Conservation (phyloP, 768 basidiomycete genomes). For the Kwoniella pini region DNA sequence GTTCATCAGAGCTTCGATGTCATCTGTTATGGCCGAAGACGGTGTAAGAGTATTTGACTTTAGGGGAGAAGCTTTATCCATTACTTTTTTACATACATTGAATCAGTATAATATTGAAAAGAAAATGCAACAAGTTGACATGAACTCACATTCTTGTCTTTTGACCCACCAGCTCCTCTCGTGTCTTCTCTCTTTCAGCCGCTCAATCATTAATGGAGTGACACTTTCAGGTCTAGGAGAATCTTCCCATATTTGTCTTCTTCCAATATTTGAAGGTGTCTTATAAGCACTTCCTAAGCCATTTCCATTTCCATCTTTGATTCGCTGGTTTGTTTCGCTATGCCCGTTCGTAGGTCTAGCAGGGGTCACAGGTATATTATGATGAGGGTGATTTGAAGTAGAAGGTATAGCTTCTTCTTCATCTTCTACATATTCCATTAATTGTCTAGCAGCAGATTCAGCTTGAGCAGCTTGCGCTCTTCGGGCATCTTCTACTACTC, state of each 20-base stretch:
- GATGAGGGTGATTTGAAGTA: not conserved
- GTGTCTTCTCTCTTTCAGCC: constrained; percentile 64
- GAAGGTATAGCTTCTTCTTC: constrained; percentile 7
- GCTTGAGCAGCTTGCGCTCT: constrained; percentile 88
- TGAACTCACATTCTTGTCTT: constrained; percentile 69
- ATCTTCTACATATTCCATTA: constrained; percentile 75
- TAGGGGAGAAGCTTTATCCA: constrained; percentile 60
- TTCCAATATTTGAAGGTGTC: constrained; percentile 50
- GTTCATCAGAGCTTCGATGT: constrained; percentile 63
- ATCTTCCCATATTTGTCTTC: constrained; percentile 63
- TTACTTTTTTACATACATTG: too few species aligned
- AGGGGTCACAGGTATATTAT: constrained; percentile 65
- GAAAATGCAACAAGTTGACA: too few species aligned
- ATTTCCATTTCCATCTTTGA: not conserved
- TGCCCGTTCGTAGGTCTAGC: constrained; percentile 24
- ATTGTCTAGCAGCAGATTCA: constrained; percentile 83
- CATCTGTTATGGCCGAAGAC: constrained; percentile 61
- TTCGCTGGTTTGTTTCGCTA: not conserved
- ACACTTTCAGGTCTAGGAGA: constrained; percentile 67
- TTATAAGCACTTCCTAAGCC: constrained; percentile 13
- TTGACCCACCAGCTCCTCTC: constrained; percentile 85
- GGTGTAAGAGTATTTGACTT: constrained; percentile 57
- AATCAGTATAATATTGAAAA: constrained; percentile 36
- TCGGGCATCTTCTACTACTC: constrained; percentile 74
- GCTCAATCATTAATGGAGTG: constrained; percentile 67